Evolutionary conservation across 371 early-diverging fungal species (phyloP), one percentile per base, ranked within the genome.

Genomic region (Blakeslea trispora): DNA sequence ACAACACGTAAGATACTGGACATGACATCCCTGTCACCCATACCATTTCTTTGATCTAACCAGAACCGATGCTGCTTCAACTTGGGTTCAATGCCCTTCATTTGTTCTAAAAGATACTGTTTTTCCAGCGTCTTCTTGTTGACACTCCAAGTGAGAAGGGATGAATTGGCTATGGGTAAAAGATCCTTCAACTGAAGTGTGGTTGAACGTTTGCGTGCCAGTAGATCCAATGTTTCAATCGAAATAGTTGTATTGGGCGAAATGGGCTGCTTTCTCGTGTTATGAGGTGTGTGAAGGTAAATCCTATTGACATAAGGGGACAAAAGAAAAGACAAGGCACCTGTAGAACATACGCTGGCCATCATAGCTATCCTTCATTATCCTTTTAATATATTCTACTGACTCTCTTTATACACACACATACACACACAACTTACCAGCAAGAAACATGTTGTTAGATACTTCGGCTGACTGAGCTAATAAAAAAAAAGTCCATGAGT

Each of bases 301-400:
- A 79, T 70, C 9, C 49, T 22, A 46, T 66, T 73, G 35, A 79
- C 52, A 39, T 75, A 79, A 15, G 79, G 79, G 4, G 79, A 75
- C 1, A 75, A 42, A 9, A 79, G 45, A 42, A 68, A 72, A 44
- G 75, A 69, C 6, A 79, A 58, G 5, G 71, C 68, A n/a, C 76
- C 76, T 14, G 79, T 79, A 1, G 79, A 79, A 31, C 74, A 73
- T 5, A 66, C 53, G 58, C 76, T 75, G 23, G 76, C 74, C n/a
- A 50, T 55, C 21, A 74, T 55, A 42, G 79, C 79, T 75, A 10
- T 13, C 2, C 14, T 37, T 2, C 14, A 68, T 48, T n/a, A n/a
- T n/a, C n/a, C n/a, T n/a, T n/a, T n/a, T n/a, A n/a, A n/a, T n/a
- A n/a, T n/a, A n/a, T n/a, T n/a, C n/a, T n/a, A n/a, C n/a, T n/a